Base-by-base conservation (phyloP, 805 yeast genomes). In the Barnettozyma pratensis region DNA sequence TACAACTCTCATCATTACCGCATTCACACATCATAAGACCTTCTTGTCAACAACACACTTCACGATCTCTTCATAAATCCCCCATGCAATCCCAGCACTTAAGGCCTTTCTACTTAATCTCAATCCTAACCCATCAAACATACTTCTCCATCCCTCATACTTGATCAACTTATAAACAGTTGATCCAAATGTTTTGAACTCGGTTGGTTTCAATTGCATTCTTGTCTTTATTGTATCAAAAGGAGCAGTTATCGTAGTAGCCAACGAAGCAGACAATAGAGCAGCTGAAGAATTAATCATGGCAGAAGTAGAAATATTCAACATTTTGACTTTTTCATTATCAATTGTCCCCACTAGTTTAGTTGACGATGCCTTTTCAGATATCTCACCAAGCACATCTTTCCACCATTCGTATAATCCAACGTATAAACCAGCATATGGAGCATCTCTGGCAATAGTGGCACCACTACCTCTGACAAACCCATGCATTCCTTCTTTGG, bases 51-150 rank as follows among this genome's bases (percentile, higher is more conserved):
- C 36, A 27, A 55, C 50, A 41, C 43, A 42, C 58, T 72, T 73
- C 37, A 92, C 77, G 47, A 92, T 68, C 62, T 94, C 97, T 65
- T 94, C 99, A 64, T 92, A 94, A 27, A 94, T 83, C 50, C 96
- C 88, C 99, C 99, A 94, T 44, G 96, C 90, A 52, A 94, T 89
- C 1, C 96, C 97, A 0, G 97, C 92, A 65, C 96, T 86, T 42
- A 87, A 65, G 0, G 92, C 96, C 67, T 94, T 94, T 57, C 98
- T 75, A 5, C 85, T 75, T 44, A 94, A 73, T 54, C 99, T 73
- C 56, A 94, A 72, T 38, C 88, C 77, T 31, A 94, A 68, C 0
- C 99, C 99, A 64, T 88, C 84, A 64, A 94, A 91, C 46, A 94
- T 70, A 41, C 82, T 77, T 28, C 65, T 54, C 28, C 75, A 55